A percentile compares a stretch with the other conserved stretches of the same genome.
Conservation (phyloP, 176 grass and related monocot species). For the Avena insularis region DNA sequence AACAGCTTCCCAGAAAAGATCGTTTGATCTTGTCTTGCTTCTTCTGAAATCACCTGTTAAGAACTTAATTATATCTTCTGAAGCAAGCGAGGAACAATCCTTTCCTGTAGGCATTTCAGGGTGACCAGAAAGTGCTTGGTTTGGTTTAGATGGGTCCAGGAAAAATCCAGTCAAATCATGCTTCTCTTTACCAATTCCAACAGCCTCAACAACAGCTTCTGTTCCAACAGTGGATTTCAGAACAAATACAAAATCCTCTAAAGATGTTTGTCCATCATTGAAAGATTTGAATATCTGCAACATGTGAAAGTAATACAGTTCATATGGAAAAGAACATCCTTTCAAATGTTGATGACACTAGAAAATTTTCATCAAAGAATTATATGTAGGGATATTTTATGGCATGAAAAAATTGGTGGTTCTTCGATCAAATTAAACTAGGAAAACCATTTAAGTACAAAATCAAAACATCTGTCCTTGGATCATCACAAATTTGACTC, state of each 20-base stretch:
- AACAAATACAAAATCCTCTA: constrained; percentile 71
- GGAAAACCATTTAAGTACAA: background rate
- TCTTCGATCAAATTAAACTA: constrained; percentile 39
- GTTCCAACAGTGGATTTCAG: constrained; percentile 77
- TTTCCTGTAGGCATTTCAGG: constrained; percentile 84
- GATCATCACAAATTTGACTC: constrained; percentile 21
- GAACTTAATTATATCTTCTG: constrained; percentile 89
- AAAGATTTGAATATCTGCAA: constrained; percentile 76
- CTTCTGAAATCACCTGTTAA: constrained; percentile 96
- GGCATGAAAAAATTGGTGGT: constrained; percentile 28
- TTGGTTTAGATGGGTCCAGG: constrained; percentile 67
- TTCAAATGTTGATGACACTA: background rate
- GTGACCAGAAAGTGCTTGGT: constrained; percentile 47
- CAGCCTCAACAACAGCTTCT: constrained; percentile 69
- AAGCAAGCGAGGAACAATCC: constrained; percentile 79
- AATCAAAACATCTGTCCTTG: background rate
- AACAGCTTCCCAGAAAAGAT: constrained; percentile 99
- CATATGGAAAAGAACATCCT: constrained; percentile 36
- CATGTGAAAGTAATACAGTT: constrained; percentile 36
- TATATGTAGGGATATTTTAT: background rate
- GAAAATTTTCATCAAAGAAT: background rate
- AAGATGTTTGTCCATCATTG: constrained; percentile 59
- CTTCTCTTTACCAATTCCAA: constrained; percentile 85
- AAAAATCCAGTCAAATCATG: constrained; percentile 73
- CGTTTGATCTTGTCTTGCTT: constrained; percentile 92